A percentile compares a stretch with the other conserved stretches of the same genome.
Conservation (phyloP, 1,139 yeast species). For the Geotrichum citri-aurantii region DNA sequence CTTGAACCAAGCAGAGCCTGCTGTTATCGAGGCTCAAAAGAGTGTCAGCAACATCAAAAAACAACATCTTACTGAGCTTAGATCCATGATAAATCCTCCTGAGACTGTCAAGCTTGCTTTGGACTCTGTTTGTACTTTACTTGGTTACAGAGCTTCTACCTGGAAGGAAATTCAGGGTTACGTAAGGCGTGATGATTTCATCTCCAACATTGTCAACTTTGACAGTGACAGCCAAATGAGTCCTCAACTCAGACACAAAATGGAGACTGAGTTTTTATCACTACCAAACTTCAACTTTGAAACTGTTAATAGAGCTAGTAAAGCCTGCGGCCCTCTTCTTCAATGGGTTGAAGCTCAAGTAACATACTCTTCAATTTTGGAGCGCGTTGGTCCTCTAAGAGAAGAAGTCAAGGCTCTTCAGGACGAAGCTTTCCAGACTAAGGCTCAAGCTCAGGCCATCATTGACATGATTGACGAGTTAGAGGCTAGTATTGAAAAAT, state of each 20-base stretch:
- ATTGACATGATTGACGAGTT: slow-evolving; percentile 76
- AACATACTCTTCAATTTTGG: slow-evolving; percentile 60
- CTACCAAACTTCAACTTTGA: slow-evolving; percentile 64
- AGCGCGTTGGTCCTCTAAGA: slow-evolving; percentile 68
- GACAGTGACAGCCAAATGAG: slow-evolving; percentile 59
- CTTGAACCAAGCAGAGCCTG: slow-evolving; percentile 74
- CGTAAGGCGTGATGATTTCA: slow-evolving; percentile 81
- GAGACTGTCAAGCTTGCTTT: slow-evolving; percentile 76
- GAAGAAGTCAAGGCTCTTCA: slow-evolving; percentile 61
- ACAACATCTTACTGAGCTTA: slow-evolving; percentile 81
- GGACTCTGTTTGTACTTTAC: slow-evolving; percentile 78
- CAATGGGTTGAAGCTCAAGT: slow-evolving; percentile 91
- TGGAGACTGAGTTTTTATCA: slow-evolving; percentile 57
- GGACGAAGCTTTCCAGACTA: slow-evolving; percentile 54
- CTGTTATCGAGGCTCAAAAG: slow-evolving; percentile 72
- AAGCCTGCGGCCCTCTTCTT: slow-evolving; percentile 89
- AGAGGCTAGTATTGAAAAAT: slow-evolving; percentile 59
- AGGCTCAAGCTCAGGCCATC: slow-evolving; percentile 59
- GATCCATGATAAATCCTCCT: slow-evolving; percentile 91
- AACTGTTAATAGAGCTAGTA: slow-evolving; percentile 80
- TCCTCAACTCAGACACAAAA: slow-evolving; percentile 45
- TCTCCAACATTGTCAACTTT: slow-evolving; percentile 72
- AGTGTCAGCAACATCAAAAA: slow-evolving; percentile 91
- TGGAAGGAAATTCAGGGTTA: slow-evolving; percentile 88
- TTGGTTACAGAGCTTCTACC: slow-evolving; percentile 61